phyloP scores from a whole-genome alignment of 2,329 filamentous ascomycete species.

The Zelopaecilomyces penicillatus region DNA sequence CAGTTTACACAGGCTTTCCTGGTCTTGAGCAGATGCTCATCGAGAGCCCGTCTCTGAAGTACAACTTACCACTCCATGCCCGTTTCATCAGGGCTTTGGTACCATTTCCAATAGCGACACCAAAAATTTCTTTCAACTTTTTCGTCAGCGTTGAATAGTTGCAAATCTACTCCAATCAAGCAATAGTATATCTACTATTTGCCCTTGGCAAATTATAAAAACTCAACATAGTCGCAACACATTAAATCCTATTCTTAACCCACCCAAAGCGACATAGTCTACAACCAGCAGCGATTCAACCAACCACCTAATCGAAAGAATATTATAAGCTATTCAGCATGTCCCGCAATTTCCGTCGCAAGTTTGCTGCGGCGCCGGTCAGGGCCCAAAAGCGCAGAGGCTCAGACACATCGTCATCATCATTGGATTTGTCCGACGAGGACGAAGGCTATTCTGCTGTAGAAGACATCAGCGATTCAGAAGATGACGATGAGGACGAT shows the following conservation, averaged over 20 bases:
- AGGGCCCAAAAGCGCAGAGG: conserved; percentile 39
- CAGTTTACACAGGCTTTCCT: conserved; percentile 54
- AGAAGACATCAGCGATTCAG: conserved; percentile 70
- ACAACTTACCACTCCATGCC: conserved; percentile 22
- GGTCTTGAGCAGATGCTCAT: conserved; percentile 31
- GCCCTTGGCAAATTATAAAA: too few relatives aligned
- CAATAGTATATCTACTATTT: too few relatives aligned
- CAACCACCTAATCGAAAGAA: too few relatives aligned
- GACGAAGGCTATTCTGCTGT: conserved; percentile 68
- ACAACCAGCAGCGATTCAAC: too few relatives aligned
- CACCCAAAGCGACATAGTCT: too few relatives aligned
- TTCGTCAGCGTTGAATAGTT: too few relatives aligned
- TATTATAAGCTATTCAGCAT: conserved; percentile 21
- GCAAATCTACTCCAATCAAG: too few relatives aligned
- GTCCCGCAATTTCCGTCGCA: conserved; percentile 47
- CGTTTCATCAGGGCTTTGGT: conserved; percentile 18
- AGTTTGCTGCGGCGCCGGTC: conserved; percentile 32
- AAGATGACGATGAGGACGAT: conserved; percentile 70
- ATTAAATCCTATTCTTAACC: too few relatives aligned
- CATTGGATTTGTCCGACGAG: conserved; percentile 55
- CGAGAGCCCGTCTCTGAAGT: conserved; percentile 32
- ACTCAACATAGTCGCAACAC: too few relatives aligned
- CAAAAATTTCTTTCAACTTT: too few relatives aligned
- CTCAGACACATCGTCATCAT: conserved; percentile 47
- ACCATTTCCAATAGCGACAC: too few relatives aligned